These are phyloP conservation scores for Acacia pycnantha DNA, from an alignment of 331 rosid species.

Conservation along the genomic window DNA sequence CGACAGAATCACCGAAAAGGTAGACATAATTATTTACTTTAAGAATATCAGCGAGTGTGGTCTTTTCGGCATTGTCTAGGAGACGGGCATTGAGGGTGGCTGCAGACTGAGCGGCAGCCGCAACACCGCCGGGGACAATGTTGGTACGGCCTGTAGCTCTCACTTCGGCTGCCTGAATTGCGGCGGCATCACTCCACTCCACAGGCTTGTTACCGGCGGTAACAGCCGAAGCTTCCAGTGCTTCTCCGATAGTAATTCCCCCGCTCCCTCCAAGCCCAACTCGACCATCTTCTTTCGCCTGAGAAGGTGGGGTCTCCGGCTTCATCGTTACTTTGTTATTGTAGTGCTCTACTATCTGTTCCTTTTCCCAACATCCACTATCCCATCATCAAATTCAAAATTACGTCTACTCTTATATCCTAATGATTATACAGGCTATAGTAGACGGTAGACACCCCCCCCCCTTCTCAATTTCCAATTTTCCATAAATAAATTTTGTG, in stretches of 20 bases:
- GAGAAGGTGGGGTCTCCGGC: conserved; percentile 25
- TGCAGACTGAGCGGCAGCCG: conserved; percentile 62
- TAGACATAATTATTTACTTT: conserved; percentile 15
- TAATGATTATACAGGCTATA: not conserved
- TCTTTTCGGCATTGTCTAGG: conserved; percentile 44
- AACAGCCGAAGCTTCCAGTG: conserved; percentile 60
- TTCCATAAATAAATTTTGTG: not conserved
- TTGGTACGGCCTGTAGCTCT: conserved; percentile 61
- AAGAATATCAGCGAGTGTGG: conserved; percentile 57
- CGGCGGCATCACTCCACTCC: conserved; percentile 61
- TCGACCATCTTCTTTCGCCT: conserved; percentile 3
- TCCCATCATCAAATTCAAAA: not conserved
- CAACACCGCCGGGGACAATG: conserved; percentile 64
- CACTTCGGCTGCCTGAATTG: conserved; percentile 76
- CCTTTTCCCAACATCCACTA: not conserved
- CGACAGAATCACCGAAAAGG: not conserved
- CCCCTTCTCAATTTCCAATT: not conserved
- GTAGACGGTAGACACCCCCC: not conserved
- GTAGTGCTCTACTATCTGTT: conserved; percentile 46
- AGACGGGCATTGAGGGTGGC: conserved; percentile 62
- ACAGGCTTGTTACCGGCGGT: conserved; percentile 58
- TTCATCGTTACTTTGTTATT: conserved; percentile 2
- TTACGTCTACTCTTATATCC: not conserved
- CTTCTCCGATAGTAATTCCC: conserved; percentile 69
- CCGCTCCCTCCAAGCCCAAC: not conserved